Evolutionary conservation across 192 early-diverging fungal genomes (phyloP).

Genomic region (Phycomyces blakesleeanus): DNA sequence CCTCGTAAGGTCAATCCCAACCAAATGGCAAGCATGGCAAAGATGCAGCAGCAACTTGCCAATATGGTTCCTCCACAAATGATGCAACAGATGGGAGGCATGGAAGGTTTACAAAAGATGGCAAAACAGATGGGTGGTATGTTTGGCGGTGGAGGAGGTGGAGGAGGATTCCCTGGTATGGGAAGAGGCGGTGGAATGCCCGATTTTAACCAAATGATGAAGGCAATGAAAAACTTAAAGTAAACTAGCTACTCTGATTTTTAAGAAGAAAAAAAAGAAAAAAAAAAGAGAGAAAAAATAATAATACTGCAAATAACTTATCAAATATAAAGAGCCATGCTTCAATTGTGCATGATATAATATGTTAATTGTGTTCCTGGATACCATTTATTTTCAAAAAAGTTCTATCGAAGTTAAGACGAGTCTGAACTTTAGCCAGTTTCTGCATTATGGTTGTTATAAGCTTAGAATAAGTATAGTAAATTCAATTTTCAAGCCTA

Average conservation of each 20-base stretch:
- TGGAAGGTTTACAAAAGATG: slow-evolving; percentile 61
- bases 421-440: no score
- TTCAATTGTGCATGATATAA: no score
- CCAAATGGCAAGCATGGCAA: slow-evolving; percentile 54
- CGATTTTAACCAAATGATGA: slow-evolving; percentile 66
- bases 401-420: no score
- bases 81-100: slow-evolving; percentile 45
- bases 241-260: background rate
- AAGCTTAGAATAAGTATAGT: no score
- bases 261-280: background rate
- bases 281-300: no score
- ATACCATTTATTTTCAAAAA: no score
- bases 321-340: no score
- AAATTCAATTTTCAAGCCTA: no score
- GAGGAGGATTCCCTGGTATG: slow-evolving; percentile 38
- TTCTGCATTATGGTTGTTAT: no score
- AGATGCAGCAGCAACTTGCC: slow-evolving; percentile 69
- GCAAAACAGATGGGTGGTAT: slow-evolving; percentile 59
- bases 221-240: slow-evolving; percentile 60
- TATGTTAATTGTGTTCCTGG: no score
- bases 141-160: slow-evolving; percentile 39
- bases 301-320: no score
- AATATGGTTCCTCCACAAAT: slow-evolving; percentile 67
- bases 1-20: slow-evolving; percentile 52
- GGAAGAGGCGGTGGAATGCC: slow-evolving; percentile 41